These are phyloP conservation scores for Hemisphaericaspora lyxosophila DNA, from an alignment of 1,139 yeast species.

Conservation along the genomic window DNA sequence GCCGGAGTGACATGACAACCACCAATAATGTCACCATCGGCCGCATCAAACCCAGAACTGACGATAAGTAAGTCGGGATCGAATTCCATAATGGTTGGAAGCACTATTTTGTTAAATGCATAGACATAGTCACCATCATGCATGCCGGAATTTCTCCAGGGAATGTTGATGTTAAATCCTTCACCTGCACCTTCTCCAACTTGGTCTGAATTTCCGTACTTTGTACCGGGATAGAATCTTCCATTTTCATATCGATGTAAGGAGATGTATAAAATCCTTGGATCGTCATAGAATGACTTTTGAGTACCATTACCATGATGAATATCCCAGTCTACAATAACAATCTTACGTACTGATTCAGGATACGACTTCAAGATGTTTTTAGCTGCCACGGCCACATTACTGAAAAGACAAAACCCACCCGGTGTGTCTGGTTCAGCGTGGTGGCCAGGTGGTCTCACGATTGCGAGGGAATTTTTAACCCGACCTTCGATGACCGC, in stretches of 20 bases:
- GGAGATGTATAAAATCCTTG: constrained; percentile 86
- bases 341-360: constrained; percentile 79
- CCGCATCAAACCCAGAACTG: constrained; percentile 97
- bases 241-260: constrained; percentile 92
- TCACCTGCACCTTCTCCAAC: constrained; percentile 85
- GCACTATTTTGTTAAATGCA: constrained; percentile 83
- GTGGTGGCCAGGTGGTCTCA: constrained; percentile 99
- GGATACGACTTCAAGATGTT: constrained; percentile 80
- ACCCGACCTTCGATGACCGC: constrained; percentile 94
- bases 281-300: constrained; percentile 84
- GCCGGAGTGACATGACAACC: constrained; percentile 95
- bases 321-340: constrained; percentile 94
- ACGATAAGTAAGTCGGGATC: constrained; percentile 91
- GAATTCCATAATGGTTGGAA: constrained; percentile 88
- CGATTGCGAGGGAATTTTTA: constrained; percentile 90
- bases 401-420: constrained; percentile 93
- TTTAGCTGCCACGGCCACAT: constrained; percentile 96
- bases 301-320: constrained; percentile 99
- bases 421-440: constrained; percentile 98
- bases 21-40: constrained; percentile 98
- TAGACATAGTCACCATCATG: constrained; percentile 95
- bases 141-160: constrained; percentile 93
- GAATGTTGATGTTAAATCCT: constrained; percentile 86
- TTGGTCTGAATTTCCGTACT: constrained; percentile 71
- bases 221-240: constrained; percentile 90